Conservation (phyloP, 352 stramenopile species). For the Phytophthora quininea region DNA sequence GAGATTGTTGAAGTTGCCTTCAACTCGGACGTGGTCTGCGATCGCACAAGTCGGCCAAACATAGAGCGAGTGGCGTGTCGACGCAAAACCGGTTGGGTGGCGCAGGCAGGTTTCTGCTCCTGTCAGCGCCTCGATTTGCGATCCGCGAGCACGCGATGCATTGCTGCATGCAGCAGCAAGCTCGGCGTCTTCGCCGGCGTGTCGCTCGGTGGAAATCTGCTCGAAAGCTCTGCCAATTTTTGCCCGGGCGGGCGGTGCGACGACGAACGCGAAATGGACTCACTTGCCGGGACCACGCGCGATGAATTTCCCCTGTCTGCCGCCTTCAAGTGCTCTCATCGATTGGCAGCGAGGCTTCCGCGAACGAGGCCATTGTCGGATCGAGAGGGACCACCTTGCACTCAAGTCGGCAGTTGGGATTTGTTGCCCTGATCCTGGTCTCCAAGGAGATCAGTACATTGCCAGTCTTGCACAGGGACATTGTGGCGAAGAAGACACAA, state of each 20-base stretch:
- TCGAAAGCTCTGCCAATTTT: slow-evolving; percentile 16
- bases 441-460: not conserved
- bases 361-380: slow-evolving; percentile 33
- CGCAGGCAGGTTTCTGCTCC: too few relatives aligned
- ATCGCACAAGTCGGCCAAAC: not conserved
- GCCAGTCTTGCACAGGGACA: too few relatives aligned
- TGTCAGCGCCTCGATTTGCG: not conserved
- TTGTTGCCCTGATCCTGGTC: slow-evolving; percentile 16
- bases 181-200: not conserved
- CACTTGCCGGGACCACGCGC: slow-evolving; percentile 11
- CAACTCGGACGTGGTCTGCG: not conserved
- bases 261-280: slow-evolving; percentile 8
- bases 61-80: not conserved
- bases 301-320: slow-evolving; percentile 13
- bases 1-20: slow-evolving; percentile 8
- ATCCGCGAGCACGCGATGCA: not conserved
- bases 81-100: not conserved
- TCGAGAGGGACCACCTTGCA: slow-evolving; percentile 23
- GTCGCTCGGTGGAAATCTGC: not conserved
- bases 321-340: slow-evolving; percentile 15
- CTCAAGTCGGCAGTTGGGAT: slow-evolving; percentile 21
- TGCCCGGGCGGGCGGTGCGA: slow-evolving; percentile 4
- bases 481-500: too few relatives aligned
- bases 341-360: slow-evolving; percentile 30
- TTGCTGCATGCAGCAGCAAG: not conserved